Percentiles rank a stretch among this genome's conserved stretches.
Conservation (phyloP, 139 green algal genomes). For the Chlorella sp. region DNA sequence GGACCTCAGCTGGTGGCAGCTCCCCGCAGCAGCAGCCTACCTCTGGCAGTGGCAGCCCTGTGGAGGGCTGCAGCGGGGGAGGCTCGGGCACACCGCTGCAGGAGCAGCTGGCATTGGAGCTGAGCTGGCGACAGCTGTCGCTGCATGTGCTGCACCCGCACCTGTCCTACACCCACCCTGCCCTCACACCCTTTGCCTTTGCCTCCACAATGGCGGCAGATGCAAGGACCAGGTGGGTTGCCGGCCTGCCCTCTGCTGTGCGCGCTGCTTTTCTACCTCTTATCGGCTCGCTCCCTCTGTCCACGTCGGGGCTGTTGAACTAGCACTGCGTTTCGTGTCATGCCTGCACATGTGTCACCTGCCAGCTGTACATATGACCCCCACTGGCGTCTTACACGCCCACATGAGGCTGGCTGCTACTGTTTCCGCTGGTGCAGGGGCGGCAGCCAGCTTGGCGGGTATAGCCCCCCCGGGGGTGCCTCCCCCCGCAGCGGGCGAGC, state of each 20-base stretch:
- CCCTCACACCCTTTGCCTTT: conserved; percentile 14
- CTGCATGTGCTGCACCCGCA: conserved; percentile 34
- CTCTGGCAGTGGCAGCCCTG: background rate
- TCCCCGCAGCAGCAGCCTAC: background rate
- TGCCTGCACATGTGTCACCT: background rate
- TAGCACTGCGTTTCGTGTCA: no score
- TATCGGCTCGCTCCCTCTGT: no score
- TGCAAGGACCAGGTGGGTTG: no score
- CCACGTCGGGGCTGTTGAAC: no score
- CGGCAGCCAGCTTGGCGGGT: background rate
- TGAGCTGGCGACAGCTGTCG: conserved; percentile 30
- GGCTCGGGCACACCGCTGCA: background rate
- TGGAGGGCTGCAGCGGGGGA: background rate
- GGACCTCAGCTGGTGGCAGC: background rate
- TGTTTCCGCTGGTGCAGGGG: background rate
- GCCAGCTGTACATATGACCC: background rate
- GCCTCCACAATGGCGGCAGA: background rate
- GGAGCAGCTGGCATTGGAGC: background rate
- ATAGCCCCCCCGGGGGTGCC: background rate
- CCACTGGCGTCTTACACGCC: no score
- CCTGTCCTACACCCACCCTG: background rate
- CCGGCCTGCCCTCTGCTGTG: no score
- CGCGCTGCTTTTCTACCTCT: no score
- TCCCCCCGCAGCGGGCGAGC: background rate
- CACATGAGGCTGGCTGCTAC: no score